Conservation (phyloP, 2,329 filamentous ascomycete species). For the Lojkania enalia region DNA sequence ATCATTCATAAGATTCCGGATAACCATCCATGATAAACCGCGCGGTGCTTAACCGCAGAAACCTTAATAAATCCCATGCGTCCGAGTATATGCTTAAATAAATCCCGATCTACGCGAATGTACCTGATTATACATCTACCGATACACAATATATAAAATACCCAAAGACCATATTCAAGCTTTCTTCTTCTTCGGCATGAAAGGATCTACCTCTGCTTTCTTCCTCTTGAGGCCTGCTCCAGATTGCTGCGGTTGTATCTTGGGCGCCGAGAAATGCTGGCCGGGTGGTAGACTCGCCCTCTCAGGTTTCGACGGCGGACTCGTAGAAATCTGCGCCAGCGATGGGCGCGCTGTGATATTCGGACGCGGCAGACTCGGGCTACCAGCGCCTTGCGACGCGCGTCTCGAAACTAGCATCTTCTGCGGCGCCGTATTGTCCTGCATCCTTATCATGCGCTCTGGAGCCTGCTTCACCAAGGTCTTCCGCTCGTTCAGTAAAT, state of each 20-base stretch:
- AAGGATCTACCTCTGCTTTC: constrained; percentile 7
- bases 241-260: constrained; percentile 13
- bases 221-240: constrained; percentile 12
- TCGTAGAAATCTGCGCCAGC: constrained; percentile 7
- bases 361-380: constrained; percentile 17
- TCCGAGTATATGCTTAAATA: no score
- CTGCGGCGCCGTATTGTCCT: constrained; percentile 21
- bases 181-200: constrained; percentile 16
- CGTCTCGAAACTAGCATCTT: constrained; percentile 31
- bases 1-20: no score
- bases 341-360: constrained; percentile 23
- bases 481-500: constrained; percentile 30
- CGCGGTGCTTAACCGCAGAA: no score
- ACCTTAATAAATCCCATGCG: no score
- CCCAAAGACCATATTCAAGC: no score
- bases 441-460: constrained; percentile 36
- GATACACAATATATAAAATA: no score
- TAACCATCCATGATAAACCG: no score
- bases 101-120: no score
- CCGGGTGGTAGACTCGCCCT: constrained; percentile 30
- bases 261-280: constrained; percentile 36
- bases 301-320: constrained; percentile 2
- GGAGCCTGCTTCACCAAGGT: constrained; percentile 31
- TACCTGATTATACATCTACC: no score
- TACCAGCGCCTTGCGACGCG: constrained; percentile 16